Evolutionary conservation across 495 filamentous ascomycete species (phyloP), one percentile per base, ranked within the genome.

Genomic region (Podospora didyma): DNA sequence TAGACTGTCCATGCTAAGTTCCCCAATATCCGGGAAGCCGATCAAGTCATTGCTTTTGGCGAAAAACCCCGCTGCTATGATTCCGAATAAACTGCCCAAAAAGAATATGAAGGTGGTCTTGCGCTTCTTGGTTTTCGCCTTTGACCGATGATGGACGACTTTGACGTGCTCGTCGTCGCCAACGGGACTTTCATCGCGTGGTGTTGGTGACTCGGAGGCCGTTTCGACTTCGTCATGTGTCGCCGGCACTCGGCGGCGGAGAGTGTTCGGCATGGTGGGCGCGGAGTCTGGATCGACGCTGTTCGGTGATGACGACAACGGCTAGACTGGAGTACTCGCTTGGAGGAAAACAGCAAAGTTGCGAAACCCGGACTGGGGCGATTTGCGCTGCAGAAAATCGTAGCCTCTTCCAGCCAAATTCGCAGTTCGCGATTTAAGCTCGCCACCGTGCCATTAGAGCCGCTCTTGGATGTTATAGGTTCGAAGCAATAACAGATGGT

Each of bases 11-110:
- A 96, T 79, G 70, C 90, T 92, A 65, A 97, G 72, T 55, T 93
- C 88, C 67, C 87, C 81, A 53, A 96, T 66, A 56, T 86, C 86
- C 44, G 89, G 88, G 55, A 97, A 74, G 55, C 88, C 89, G 59
- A 95, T 88, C 50, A 95, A 79, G 63, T 96, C 89, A 72, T 89
- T 88, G 67, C 81, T 89, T 49, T 85, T 82, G 19, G 90, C 92
- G 60, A 97, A 92, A 69, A 95, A 87, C 41, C 89, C 82, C 3
- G 92, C 92, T 24, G 86, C 76, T 10, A 89, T 73, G 53, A 97
- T 77, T 19, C 92, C 92, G 66, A 95, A 92, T 35, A 96, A 60
- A 31, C 89, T 90, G 26, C 92, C 92, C 35, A 96, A 70, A 7
- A 84, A 66, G 74, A 97, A 97, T 39, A 96, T 89, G 49, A 91